Evolutionary conservation across 192 early-diverging fungal species (phyloP).

Genomic region (Gamsiella multidivaricata): DNA sequence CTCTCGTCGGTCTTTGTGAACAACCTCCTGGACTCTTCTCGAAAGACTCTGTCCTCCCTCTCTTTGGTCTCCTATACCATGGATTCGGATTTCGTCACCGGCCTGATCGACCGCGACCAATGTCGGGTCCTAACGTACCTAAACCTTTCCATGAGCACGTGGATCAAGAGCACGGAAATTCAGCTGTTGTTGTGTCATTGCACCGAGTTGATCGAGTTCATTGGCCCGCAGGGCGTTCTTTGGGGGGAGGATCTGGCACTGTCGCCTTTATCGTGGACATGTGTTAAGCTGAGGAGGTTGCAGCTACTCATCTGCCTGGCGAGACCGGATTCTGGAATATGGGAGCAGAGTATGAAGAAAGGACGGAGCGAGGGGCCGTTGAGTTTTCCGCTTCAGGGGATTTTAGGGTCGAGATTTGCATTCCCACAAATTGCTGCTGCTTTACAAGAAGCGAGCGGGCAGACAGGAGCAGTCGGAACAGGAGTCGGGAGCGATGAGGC

Average conservation of each 20-base stretch:
- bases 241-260: constrained; percentile 27
- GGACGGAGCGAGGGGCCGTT: constrained; percentile 1
- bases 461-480: neutral
- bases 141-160: neutral
- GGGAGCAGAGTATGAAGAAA: constrained; percentile 12
- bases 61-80: neutral
- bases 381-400: constrained; percentile 10
- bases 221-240: constrained; percentile 13
- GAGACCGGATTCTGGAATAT: constrained; percentile 28
- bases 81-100: neutral
- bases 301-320: constrained; percentile 24
- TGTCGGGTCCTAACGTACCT: constrained; percentile 2
- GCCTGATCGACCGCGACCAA: neutral
- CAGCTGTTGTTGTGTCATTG: constrained; percentile 17
- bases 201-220: constrained; percentile 18
- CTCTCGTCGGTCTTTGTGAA: neutral
- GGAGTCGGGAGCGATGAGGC: neutral
- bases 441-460: too few relatives aligned
- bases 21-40: constrained; percentile 13
- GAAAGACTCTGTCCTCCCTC: neutral
- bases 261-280: constrained; percentile 7
- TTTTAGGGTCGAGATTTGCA: neutral
- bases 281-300: constrained; percentile 6
- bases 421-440: too few relatives aligned
- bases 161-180: constrained; percentile 17